A percentile compares a stretch with the other conserved stretches of the same genome.
Evolutionary conservation across 176 grass and related monocot genomes (phyloP).

Genomic region (Ensete glaucum): DNA sequence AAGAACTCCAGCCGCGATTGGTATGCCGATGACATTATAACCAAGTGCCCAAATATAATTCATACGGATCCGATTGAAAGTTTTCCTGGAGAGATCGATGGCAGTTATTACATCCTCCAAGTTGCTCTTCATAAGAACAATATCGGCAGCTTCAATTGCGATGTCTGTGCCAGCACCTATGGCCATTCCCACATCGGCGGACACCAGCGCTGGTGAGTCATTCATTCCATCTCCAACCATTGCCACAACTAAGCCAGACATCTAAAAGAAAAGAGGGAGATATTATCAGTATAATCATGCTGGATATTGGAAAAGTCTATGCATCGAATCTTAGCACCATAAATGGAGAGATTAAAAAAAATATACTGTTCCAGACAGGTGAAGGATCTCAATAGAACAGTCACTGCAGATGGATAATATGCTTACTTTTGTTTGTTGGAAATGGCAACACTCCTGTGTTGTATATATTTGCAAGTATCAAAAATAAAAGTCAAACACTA

Average conservation of each 20-base stretch:
- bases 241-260: constrained; percentile 59
- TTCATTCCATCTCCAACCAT: constrained; percentile 97
- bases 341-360: constrained; percentile 2
- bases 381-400: neutral
- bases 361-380: neutral
- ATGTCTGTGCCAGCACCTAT: constrained; percentile 86
- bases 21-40: constrained; percentile 81
- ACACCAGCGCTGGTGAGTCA: constrained; percentile 78
- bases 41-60: constrained; percentile 95
- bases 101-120: constrained; percentile 87
- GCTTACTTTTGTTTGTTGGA: too few species aligned
- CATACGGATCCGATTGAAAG: constrained; percentile 81
- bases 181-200: constrained; percentile 69
- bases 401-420: neutral
- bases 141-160: constrained; percentile 91
- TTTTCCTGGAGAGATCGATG: constrained; percentile 87
- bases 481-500: neutral
- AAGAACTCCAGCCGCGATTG: constrained; percentile 61
- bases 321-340: too few species aligned
- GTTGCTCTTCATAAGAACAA: constrained; percentile 96
- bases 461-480: neutral
- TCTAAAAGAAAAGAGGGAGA: constrained; percentile 25
- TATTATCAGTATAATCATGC: neutral
- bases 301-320: too few species aligned
- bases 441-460: neutral